Evolutionary conservation across 768 basidiomycete species (phyloP).

Genomic region (Tulasnella sp.): DNA sequence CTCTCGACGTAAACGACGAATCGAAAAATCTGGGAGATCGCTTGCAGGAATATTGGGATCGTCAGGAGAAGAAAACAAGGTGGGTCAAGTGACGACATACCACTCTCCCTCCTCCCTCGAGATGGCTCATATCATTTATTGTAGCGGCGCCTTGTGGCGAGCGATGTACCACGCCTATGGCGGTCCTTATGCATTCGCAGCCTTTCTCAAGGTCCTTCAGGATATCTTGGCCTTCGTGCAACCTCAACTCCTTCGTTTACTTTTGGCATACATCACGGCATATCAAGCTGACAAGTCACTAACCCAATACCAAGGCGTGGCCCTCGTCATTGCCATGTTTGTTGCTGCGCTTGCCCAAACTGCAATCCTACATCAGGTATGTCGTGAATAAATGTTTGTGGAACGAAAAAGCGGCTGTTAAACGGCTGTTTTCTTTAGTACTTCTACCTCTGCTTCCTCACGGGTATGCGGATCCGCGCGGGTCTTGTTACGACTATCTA

Average conservation of each 20-base stretch:
- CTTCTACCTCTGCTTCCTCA: conserved; percentile 80
- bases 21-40: conserved; percentile 66
- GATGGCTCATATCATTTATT: not conserved
- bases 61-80: conserved; percentile 52
- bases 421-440: conserved; percentile 55
- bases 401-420: not conserved
- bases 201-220: conserved; percentile 70
- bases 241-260: conserved; percentile 78
- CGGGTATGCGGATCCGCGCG: conserved; percentile 91
- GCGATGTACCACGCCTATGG: conserved; percentile 82
- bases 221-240: conserved; percentile 83
- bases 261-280: conserved; percentile 78
- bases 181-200: conserved; percentile 66
- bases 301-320: conserved; percentile 66
- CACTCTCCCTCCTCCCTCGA: not conserved
- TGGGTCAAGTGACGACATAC: not conserved
- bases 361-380: conserved; percentile 74
- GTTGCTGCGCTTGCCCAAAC: conserved; percentile 77
- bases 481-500: conserved; percentile 87
- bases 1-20: conserved; percentile 67
- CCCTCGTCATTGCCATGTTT: conserved; percentile 81
- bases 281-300: conserved; percentile 55
- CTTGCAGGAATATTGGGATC: conserved; percentile 63
- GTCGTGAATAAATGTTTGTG: conserved; percentile 1
- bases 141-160: conserved; percentile 66